Conservation (phyloP, 148 eudicot species). For the Amaranthus hypochondriacus region DNA sequence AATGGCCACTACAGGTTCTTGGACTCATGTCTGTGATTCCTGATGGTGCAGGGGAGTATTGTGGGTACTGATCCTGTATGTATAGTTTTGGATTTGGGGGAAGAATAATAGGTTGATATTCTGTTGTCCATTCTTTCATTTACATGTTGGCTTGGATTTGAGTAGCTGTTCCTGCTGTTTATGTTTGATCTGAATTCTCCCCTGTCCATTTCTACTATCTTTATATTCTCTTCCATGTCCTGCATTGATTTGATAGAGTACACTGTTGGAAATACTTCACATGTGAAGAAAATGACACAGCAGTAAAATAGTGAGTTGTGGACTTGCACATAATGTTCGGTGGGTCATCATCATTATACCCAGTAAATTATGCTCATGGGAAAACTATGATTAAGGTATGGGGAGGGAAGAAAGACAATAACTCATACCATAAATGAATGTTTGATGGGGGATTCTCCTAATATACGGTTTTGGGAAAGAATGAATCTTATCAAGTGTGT, state of each 20-base stretch:
- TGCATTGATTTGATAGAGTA: constrained; percentile 16
- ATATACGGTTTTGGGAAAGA: too few relatives aligned
- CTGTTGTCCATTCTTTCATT: constrained; percentile 40
- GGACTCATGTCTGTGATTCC: constrained; percentile 68
- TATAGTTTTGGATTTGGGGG: constrained; percentile 19
- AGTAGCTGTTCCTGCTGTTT: constrained; percentile 40
- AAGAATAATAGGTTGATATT: constrained; percentile 37
- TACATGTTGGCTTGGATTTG: constrained; percentile 30
- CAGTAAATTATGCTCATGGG: too few relatives aligned
- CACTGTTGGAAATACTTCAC: too few relatives aligned
- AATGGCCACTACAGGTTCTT: constrained; percentile 62
- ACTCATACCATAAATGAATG: too few relatives aligned
- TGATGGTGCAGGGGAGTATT: constrained; percentile 63
- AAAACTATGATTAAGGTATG: too few relatives aligned
- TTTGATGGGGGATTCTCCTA: too few relatives aligned
- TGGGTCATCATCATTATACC: too few relatives aligned
- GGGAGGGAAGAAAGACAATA: too few relatives aligned
- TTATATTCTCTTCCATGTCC: constrained; percentile 85
- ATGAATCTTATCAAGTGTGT: too few relatives aligned
- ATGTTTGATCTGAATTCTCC: constrained; percentile 44
- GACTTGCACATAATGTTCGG: too few relatives aligned
- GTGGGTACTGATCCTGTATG: constrained; percentile 39
- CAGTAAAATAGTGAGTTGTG: too few relatives aligned
- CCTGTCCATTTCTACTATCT: constrained; percentile 86
- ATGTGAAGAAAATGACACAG: too few relatives aligned